Base-by-base conservation (phyloP, 352 stramenopile species). In the Pythium phragmiticola region DNA sequence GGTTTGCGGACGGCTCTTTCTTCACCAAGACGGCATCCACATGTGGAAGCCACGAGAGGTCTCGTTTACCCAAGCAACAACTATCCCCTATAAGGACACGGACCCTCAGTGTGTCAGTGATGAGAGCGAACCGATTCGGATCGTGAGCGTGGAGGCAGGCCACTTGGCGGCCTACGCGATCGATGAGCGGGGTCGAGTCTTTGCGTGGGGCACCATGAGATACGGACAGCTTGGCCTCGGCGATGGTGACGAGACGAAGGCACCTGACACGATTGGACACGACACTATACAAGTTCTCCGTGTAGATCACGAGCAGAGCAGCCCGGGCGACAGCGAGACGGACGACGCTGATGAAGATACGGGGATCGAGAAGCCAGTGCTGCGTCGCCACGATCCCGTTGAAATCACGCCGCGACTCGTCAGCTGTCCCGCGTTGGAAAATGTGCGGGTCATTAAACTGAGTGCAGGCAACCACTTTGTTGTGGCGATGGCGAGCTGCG, bases 381-480 rank as follows among this genome's bases (percentile, higher is more conserved):
- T 46, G 51, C 17, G 28, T 26, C 56, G 54, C 17, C 21, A 48
- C 16, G 63, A 69, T 63, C 42, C 63, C 21, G 66, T 73, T 0
- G 49, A 65, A 17, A 17, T 12, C 11, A n/a, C 7, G 3, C 67
- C 67, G 28, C 36, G 41, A 3, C 57, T 53, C 13, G 60, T 74
- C 7, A 11, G 30, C 13, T 26, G 21, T 17, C 26, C 23, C 3
- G 16, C 1, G 14, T 63, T 84, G 12, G 12, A 17, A 33, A 48
- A 47, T 11, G 47, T 74, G 17, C 19, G 17, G 2, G 53, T 91
- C 14, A 53, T 72, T 2, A 83, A 83, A 28, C 33, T 94, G 8
- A 74, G 76, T 9, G 68, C 74, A 23, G 85, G 85, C 7, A 88
- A 87, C 53, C 82, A 91, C 60, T 94, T 90, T 56, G 75, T 66